Conservation (phyloP, 2,329 filamentous ascomycete species). For the Lecanicillium sp. region DNA sequence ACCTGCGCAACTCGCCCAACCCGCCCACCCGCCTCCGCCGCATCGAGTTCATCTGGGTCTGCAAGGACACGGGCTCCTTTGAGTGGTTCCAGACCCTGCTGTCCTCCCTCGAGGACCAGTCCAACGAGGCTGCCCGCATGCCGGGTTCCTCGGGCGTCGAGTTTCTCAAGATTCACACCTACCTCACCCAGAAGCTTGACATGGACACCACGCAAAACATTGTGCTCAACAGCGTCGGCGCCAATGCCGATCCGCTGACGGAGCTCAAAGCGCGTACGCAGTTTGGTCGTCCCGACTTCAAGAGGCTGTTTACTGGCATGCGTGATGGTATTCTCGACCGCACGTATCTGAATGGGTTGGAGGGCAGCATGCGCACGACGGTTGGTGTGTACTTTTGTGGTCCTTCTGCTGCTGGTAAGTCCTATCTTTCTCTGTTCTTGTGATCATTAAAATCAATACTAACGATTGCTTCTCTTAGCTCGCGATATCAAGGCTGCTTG, state of each 20-base stretch:
- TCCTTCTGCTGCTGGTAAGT: constrained; percentile 61
- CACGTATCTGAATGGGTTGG: constrained; percentile 76
- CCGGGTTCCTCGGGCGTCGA: constrained; percentile 64
- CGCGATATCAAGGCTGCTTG: constrained; percentile 80
- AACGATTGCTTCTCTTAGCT: constrained; percentile 41
- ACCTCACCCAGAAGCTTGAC: constrained; percentile 89
- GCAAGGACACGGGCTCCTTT: constrained; percentile 90
- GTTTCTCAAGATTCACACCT: constrained; percentile 96
- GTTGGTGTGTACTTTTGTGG: constrained; percentile 98
- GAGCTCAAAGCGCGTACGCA: constrained; percentile 86
- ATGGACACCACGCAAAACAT: constrained; percentile 93
- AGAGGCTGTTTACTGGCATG: constrained; percentile 73
- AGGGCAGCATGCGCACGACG: constrained; percentile 69
- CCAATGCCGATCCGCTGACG: constrained; percentile 81
- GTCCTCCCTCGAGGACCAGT: constrained; percentile 83
- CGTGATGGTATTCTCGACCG: constrained; percentile 79
- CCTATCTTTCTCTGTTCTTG: background rate
- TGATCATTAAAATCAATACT: constrained; percentile 15
- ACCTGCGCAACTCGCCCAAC: constrained; percentile 83
- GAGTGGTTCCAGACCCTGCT: constrained; percentile 98
- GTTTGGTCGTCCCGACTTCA: constrained; percentile 90
- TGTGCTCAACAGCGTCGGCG: constrained; percentile 88
- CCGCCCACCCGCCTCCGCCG: constrained; percentile 81
- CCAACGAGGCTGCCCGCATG: constrained; percentile 58
- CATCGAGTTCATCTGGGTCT: constrained; percentile 99